Percentiles rank a stretch among this genome's conserved stretches.
These are phyloP conservation scores for Cryptosporidium sp. DNA, from an alignment of 169 alveolate genomes.

Conservation along the genomic window DNA sequence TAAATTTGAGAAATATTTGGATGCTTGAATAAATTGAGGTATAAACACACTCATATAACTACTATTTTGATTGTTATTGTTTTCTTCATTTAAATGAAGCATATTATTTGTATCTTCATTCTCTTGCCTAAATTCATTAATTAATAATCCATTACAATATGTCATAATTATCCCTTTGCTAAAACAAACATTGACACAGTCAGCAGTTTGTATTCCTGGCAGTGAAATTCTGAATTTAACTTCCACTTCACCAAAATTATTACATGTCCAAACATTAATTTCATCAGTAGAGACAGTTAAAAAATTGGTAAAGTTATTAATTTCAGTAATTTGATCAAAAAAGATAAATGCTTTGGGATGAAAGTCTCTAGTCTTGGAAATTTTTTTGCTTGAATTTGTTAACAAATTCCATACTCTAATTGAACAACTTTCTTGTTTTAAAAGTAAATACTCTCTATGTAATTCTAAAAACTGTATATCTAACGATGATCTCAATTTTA, in stretches of 20 bases:
- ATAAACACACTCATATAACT: slow-evolving; percentile 1
- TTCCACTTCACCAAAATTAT: slow-evolving; percentile 61
- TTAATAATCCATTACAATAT: slow-evolving; percentile 48
- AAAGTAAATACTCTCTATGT: slow-evolving; percentile 62
- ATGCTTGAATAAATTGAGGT: slow-evolving; percentile 70
- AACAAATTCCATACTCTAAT: slow-evolving; percentile 68
- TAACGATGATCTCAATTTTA: slow-evolving; percentile 64
- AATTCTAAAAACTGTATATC: slow-evolving; percentile 71
- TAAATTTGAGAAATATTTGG: slow-evolving; percentile 31
- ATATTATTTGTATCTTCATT: slow-evolving; percentile 10
- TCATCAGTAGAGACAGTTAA: slow-evolving; percentile 68
- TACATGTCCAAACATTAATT: slow-evolving; percentile 63
- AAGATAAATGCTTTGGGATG: slow-evolving; percentile 74
- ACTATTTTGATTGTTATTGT: neutral
- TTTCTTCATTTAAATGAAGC: neutral
- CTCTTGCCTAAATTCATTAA: neutral
- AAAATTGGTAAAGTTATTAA: slow-evolving; percentile 42
- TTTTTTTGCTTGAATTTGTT: slow-evolving; percentile 39
- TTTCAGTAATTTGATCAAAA: slow-evolving; percentile 67
- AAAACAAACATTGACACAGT: slow-evolving; percentile 70
- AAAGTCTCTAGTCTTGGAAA: slow-evolving; percentile 61
- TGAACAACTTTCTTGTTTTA: slow-evolving; percentile 66
- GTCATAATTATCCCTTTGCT: slow-evolving; percentile 68
- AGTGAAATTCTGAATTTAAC: slow-evolving; percentile 42
- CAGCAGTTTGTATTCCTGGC: slow-evolving; percentile 75